These are phyloP conservation scores for Mycena albidolilacea DNA, from an alignment of 768 basidiomycete species.

Conservation along the genomic window DNA sequence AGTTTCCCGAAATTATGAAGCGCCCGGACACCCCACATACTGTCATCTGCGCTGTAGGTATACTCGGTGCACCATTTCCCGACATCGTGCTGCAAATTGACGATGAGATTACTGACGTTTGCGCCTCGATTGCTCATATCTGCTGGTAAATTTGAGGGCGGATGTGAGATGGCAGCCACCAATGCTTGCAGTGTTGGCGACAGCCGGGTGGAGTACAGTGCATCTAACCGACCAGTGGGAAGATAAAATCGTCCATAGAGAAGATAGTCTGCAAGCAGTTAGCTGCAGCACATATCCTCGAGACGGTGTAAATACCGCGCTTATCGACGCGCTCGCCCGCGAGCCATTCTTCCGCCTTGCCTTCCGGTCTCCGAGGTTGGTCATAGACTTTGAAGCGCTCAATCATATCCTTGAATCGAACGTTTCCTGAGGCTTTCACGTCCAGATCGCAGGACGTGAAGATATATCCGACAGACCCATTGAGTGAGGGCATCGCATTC, in stretches of 20 bases:
- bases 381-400: slow-evolving; percentile 91
- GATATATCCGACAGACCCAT: slow-evolving; percentile 94
- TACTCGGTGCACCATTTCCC: slow-evolving; percentile 96
- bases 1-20: slow-evolving; percentile 93
- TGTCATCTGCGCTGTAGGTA: slow-evolving; percentile 93
- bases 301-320: slow-evolving; percentile 67
- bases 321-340: slow-evolving; percentile 84
- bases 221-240: slow-evolving; percentile 90
- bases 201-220: slow-evolving; percentile 87
- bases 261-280: slow-evolving; percentile 79
- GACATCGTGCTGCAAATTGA: slow-evolving; percentile 92
- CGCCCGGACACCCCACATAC: slow-evolving; percentile 91
- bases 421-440: slow-evolving; percentile 76
- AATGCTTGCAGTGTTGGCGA: slow-evolving; percentile 85
- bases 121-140: slow-evolving; percentile 61
- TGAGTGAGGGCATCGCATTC: slow-evolving; percentile 93
- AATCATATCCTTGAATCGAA: slow-evolving; percentile 90
- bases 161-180: slow-evolving; percentile 90
- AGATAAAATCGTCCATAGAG: slow-evolving; percentile 94
- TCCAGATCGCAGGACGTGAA: slow-evolving; percentile 91
- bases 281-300: slow-evolving; percentile 32
- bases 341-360: slow-evolving; percentile 84
- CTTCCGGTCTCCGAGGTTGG: slow-evolving; percentile 84
- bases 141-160: slow-evolving; percentile 65
- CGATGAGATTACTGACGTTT: slow-evolving; percentile 78